phyloP scores from a whole-genome alignment of 306 rosid genomes.

The Biancaea sappan region DNA sequence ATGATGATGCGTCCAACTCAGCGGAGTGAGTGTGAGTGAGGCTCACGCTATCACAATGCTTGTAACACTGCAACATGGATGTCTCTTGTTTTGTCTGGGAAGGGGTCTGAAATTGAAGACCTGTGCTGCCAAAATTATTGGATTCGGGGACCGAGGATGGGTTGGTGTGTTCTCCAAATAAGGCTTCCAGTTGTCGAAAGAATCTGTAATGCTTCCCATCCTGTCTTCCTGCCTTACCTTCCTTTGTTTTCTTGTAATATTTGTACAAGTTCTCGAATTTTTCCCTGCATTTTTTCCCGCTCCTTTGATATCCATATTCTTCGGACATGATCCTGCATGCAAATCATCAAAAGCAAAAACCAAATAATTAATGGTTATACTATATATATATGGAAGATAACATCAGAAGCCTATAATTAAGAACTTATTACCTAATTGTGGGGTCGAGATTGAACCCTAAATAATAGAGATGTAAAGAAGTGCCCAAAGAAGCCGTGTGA shows the following conservation, averaged over 20 bases:
- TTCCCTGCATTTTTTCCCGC: conserved; percentile 98
- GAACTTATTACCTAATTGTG: not conserved
- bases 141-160: conserved; percentile 52
- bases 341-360: not conserved
- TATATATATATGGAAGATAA: not conserved
- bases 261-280: conserved; percentile 93
- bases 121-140: conserved; percentile 44
- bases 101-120: conserved; percentile 36
- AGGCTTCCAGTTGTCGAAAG: conserved; percentile 97
- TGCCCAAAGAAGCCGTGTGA: conserved; percentile 19
- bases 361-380: not conserved
- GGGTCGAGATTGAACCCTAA: conserved; percentile 49
- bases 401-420: not conserved
- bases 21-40: conserved; percentile 75
- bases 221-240: conserved; percentile 94
- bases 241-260: conserved; percentile 96
- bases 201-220: conserved; percentile 97
- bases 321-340: conserved; percentile 78
- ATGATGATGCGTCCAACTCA: conserved; percentile 70
- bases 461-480: conserved; percentile 15
- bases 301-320: conserved; percentile 94
- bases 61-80: conserved; percentile 36
- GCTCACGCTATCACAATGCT: conserved; percentile 63
- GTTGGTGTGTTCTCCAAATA: conserved; percentile 78
- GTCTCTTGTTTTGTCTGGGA: conserved; percentile 50